Base-by-base conservation (phyloP, 257 asterid genomes). In the Catharanthus roseus region DNA sequence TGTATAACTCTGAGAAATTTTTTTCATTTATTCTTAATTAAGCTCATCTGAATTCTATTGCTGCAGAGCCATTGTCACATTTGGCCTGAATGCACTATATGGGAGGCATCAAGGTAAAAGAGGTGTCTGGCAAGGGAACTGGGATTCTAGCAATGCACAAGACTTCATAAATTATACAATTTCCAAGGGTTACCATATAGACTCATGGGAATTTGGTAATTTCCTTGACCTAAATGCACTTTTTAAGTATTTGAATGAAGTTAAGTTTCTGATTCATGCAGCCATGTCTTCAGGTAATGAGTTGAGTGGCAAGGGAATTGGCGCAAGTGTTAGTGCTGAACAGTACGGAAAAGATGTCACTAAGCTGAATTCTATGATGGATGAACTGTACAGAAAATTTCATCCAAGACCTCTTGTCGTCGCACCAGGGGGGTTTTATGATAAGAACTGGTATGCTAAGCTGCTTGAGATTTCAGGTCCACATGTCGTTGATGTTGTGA, bases 121-220 rank as follows among this genome's bases (percentile, higher is more conserved):
- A 76, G 81, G 78, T 15, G 87, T 61, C 49, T 95, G 97, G 96
- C 80, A 70, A 72, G 92, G 99, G 77, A 82, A 85, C 74, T 95
- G 97, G 99, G 85, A 86, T 82, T 76, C 95, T 29, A 77, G 79
- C 74, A 93, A 91, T 65, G 85, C 96, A 28, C 89, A 41, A 61
- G 95, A 86, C 81, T 88, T 93, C 82, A 84, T 93, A 53, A 64
- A 60, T 71, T 88, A 91, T 82, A 91, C 96, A 5, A 55, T 89
- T 23, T 85, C 96, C 68, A 91, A 86, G 77, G 90, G 86, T 60
- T 89, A 93, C 84, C 75, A 67, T 34, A 77, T 93, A 18, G 85
- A 87, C 73, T 88, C 96, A n/a, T 93, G 97, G 99, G 99, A 95
- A 87, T 85, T 88, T 64, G 99, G 99, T 93, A 90, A n/a, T 47